phyloP scores from a whole-genome alignment of 176 grass and related monocot species.

The Eragrostis curvula region DNA sequence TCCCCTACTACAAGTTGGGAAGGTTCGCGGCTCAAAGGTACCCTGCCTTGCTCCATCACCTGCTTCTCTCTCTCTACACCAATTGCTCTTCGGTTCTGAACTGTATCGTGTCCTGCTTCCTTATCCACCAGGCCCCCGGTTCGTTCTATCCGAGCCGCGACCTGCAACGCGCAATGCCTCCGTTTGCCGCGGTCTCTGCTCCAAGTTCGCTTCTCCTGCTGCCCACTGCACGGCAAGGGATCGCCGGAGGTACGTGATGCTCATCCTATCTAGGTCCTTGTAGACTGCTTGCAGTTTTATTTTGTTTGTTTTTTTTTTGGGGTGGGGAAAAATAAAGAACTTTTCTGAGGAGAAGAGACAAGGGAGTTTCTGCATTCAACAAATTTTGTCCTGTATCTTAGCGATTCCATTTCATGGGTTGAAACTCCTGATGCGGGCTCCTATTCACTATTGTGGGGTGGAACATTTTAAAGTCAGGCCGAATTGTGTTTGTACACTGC shows the following conservation, averaged over 20 bases:
- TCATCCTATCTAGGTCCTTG: neutral
- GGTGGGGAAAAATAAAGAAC: fast-evolving
- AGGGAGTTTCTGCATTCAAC: neutral
- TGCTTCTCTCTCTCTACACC: neutral
- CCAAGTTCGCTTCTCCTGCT: slow-evolving; percentile 25
- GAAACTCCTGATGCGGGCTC: neutral
- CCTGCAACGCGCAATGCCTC: neutral
- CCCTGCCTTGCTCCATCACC: neutral
- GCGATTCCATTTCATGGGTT: neutral
- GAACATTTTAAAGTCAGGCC: neutral
- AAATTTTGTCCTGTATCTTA: neutral
- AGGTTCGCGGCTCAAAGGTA: slow-evolving; percentile 1
- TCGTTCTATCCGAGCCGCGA: neutral
- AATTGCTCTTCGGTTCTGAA: neutral
- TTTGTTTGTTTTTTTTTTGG: too few species aligned
- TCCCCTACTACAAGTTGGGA: neutral
- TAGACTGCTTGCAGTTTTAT: neutral
- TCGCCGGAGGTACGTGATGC: slow-evolving; percentile 29
- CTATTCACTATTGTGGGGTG: neutral
- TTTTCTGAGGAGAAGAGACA: neutral
- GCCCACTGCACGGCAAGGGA: neutral
- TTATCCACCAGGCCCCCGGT: slow-evolving; percentile 11
- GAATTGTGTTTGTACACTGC: too few species aligned
- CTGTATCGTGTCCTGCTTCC: neutral
- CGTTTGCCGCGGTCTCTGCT: slow-evolving; percentile 14